Conservation (phyloP, 768 basidiomycete species). For the Arthromyces matolae region DNA sequence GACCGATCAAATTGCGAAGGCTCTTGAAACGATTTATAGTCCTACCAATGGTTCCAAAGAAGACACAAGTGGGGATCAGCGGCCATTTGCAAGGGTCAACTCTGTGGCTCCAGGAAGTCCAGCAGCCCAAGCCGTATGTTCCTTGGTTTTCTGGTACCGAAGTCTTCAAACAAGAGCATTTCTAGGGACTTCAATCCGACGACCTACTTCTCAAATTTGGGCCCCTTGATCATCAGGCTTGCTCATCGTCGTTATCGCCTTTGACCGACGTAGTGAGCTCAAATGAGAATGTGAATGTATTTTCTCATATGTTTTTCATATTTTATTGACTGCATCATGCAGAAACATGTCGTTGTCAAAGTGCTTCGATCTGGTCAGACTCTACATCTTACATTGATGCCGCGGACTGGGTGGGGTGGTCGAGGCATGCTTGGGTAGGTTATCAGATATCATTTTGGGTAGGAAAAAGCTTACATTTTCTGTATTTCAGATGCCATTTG, state of each 20-base stretch:
- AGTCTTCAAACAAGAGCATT: not conserved
- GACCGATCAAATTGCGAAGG: constrained; percentile 63
- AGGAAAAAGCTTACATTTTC: constrained; percentile 6
- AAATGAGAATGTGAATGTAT: constrained; percentile 70
- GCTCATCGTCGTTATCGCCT: constrained; percentile 54
- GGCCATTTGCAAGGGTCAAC: constrained; percentile 79
- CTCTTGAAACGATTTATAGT: constrained; percentile 68
- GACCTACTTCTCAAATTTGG: constrained; percentile 79
- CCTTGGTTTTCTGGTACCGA: not conserved
- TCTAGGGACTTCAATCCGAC: constrained; percentile 61
- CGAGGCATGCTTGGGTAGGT: constrained; percentile 79
- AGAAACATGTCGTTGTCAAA: constrained; percentile 60
- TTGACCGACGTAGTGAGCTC: constrained; percentile 70
- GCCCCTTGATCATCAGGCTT: constrained; percentile 48
- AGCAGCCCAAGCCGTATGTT: constrained; percentile 70
- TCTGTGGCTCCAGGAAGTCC: constrained; percentile 79
- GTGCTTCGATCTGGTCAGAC: constrained; percentile 49
- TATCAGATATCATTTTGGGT: not conserved
- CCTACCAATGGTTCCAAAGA: constrained; percentile 27
- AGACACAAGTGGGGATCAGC: constrained; percentile 13
- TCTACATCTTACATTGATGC: constrained; percentile 55
- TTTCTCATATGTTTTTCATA: not conserved
- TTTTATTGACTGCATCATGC: not conserved
- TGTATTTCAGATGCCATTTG: constrained; percentile 52
- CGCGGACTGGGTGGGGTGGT: constrained; percentile 81